phyloP scores from a whole-genome alignment of 2,329 filamentous ascomycete genomes.

The Colletotrichum falcatum region DNA sequence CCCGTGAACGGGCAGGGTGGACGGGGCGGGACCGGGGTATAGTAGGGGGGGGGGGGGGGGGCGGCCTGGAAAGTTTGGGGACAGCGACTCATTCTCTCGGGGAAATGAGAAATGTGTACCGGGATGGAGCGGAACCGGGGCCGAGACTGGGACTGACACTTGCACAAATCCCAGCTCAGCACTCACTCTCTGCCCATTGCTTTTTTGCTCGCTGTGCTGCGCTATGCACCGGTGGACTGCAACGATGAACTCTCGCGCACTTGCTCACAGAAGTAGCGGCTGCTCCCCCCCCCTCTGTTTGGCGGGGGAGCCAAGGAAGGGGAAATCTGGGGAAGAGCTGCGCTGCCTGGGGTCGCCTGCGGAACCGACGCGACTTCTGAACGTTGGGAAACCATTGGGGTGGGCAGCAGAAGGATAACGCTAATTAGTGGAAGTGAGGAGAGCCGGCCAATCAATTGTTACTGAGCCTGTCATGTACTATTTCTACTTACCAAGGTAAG shows the following conservation, averaged over 20 bases:
- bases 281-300: too few species aligned
- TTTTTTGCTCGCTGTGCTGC: not conserved
- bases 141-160: slow-evolving; percentile 10
- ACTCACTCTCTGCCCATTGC: not conserved
- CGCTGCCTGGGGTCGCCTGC: slow-evolving; percentile 20
- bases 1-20: slow-evolving; percentile 29
- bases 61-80: slow-evolving; percentile 13
- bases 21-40: slow-evolving; percentile 17
- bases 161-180: not conserved
- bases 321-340: slow-evolving; percentile 35
- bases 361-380: slow-evolving; percentile 2
- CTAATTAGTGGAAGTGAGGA: slow-evolving; percentile 33
- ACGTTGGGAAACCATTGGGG: slow-evolving; percentile 33
- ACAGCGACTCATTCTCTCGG: slow-evolving; percentile 32
- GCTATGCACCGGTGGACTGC: not conserved
- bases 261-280: not conserved
- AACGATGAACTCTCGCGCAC: not conserved
- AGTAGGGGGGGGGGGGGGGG: not conserved
- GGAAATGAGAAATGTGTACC: slow-evolving; percentile 11
- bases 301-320: not conserved
- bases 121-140: slow-evolving; percentile 18
- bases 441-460: slow-evolving; percentile 34
- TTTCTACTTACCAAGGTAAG: not conserved
- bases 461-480: not conserved
- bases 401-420: slow-evolving; percentile 13